Base-by-base conservation (phyloP, 768 basidiomycete genomes). In the Naganishia friedmannii region DNA sequence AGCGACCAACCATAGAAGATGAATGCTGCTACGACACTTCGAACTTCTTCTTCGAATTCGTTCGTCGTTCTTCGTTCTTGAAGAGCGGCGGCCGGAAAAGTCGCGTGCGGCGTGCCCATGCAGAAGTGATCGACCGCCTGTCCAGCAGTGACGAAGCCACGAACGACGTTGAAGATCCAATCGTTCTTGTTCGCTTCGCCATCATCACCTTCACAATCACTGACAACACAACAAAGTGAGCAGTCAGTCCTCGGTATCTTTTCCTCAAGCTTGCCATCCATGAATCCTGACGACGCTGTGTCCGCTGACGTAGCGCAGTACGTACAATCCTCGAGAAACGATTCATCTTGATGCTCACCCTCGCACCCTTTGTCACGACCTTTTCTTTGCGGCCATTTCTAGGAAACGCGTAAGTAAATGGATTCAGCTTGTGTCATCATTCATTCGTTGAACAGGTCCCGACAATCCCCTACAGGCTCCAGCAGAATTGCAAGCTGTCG, bases 401-500 rank as follows among this genome's bases (percentile, higher is more conserved):
- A 68, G 67, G 28, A 56, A 37, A 23, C 51, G 54, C 37, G 67
- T 56, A 42, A 37, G 51, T 56, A 19, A 7, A 29, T n/a, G 9
- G 5, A 23, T 31, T 37, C 23, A 19, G 17, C 7, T 55, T 21
- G 31, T n/a, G 3, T 19, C 32, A 9, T 5, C 7, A 10, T 10
- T 45, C 7, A 19, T 54, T 19, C 45, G 32, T 9, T 45, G 26
- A 67, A 37, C 2, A 29, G 10, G 19, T 9, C 28, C 34, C 0
- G 13, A 13, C 19, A 21, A 15, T n/a, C 32, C 57, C 29, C 9
- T 42, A 42, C 65, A 81, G 80, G 92, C 93, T 19, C 87, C 92
- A 15, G 85, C 87, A 55, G 89, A 94, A 65, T 83, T 92, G 63
- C 88, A 88, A 75, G 89, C 88, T 76, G 88, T 93, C 58, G 91